phyloP scores from a whole-genome alignment of 148 eudicot species.

The Nyssa sinensis region DNA sequence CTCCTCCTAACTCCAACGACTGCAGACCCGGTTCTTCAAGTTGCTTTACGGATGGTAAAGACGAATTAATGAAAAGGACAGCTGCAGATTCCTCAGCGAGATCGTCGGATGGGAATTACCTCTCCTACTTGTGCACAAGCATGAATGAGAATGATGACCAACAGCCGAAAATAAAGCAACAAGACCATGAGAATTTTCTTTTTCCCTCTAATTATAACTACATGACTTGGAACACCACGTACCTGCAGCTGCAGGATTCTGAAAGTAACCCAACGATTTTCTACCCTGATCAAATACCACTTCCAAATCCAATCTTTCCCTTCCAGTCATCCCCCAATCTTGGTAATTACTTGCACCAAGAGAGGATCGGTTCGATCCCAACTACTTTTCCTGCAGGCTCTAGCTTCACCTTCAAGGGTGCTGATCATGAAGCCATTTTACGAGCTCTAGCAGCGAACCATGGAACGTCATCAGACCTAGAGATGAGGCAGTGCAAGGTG shows the following conservation, averaged over 20 bases:
- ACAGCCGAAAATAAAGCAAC: background rate
- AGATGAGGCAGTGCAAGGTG: slow-evolving; percentile 14
- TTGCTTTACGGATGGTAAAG: slow-evolving; percentile 11
- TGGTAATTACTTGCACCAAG: too few relatives aligned
- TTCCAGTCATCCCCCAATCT: too few relatives aligned
- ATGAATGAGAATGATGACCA: too few relatives aligned
- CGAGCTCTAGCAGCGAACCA: background rate
- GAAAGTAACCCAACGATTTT: background rate
- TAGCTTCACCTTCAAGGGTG: too few relatives aligned
- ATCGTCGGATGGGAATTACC: slow-evolving; percentile 10
- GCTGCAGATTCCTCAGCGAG: background rate
- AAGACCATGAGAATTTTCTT: too few relatives aligned
- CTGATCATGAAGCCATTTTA: background rate
- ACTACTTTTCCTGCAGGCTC: background rate
- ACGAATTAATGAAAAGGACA: slow-evolving; percentile 12
- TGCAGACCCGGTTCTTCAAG: slow-evolving; percentile 25
- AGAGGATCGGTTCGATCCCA: too few relatives aligned
- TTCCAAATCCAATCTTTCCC: background rate
- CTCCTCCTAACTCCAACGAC: background rate
- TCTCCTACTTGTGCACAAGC: slow-evolving; percentile 4
- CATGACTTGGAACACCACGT: too few relatives aligned
- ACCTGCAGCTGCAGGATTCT: too few relatives aligned
- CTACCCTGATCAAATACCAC: background rate
- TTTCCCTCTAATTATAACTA: too few relatives aligned
- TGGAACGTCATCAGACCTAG: background rate